These are phyloP conservation scores for Xylaria nigripes DNA, from an alignment of 495 filamentous ascomycete species.

Conservation along the genomic window DNA sequence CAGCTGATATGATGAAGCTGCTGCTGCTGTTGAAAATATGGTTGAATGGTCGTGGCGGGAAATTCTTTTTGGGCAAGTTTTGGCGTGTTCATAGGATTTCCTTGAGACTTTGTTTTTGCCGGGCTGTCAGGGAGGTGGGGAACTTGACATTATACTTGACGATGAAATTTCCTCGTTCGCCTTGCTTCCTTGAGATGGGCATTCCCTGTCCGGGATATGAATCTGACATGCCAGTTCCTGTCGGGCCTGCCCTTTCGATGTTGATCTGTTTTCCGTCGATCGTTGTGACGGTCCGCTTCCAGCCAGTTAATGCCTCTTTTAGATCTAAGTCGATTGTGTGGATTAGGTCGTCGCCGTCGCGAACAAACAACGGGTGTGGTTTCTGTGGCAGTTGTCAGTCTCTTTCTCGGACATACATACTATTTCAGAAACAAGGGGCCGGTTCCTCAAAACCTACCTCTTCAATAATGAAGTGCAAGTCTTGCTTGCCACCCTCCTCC, in stretches of 20 bases:
- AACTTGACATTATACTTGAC: conserved; percentile 89
- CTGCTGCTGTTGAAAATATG: too few relatives aligned
- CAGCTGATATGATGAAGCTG: too few relatives aligned
- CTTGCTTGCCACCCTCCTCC: conserved; percentile 94
- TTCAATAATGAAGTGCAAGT: conserved; percentile 86
- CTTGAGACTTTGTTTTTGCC: conserved; percentile 70
- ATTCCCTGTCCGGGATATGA: conserved; percentile 80
- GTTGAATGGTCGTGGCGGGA: not conserved
- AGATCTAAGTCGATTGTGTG: conserved; percentile 69
- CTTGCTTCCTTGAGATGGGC: conserved; percentile 83
- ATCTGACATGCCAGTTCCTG: conserved; percentile 70
- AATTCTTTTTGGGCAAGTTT: not conserved
- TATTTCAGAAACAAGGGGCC: not conserved
- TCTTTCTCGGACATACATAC: not conserved
- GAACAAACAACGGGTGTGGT: conserved; percentile 70
- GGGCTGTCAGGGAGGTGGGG: conserved; percentile 61
- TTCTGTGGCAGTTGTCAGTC: conserved; percentile 48
- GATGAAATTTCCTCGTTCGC: conserved; percentile 69
- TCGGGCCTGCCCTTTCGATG: conserved; percentile 72
- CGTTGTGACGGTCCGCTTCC: conserved; percentile 82
- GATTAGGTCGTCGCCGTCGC: conserved; percentile 78
- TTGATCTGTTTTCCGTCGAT: conserved; percentile 82
- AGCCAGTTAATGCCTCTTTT: conserved; percentile 96
- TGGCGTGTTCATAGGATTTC: conserved; percentile 52
- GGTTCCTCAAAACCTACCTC: conserved; percentile 58